Base-by-base conservation (phyloP, 1,284 basidiomycete species). In the Leccinum fuscescens region DNA sequence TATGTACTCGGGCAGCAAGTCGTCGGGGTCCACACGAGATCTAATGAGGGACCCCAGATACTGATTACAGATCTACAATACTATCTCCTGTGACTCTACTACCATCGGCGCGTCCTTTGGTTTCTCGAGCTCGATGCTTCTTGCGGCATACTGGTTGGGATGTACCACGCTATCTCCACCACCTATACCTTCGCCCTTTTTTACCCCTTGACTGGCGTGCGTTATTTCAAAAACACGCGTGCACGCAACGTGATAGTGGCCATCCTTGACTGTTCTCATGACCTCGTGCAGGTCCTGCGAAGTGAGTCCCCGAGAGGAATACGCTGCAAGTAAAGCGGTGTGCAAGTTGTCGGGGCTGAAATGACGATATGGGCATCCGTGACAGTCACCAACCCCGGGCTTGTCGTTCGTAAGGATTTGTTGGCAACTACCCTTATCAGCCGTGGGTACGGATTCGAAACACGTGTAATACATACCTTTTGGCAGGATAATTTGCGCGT, bases 221-320 rank as follows among this genome's bases (percentile, higher is more conserved):
- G 95, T 97, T 52, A 98, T 84, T 79, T 99, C 97, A 76, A 96
- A 99, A 37, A 99, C 92, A 15, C 96, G 83, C 17, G 97, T 99
- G 77, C 97, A 99, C 4, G 96, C 97, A 53, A 99, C 89, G 73
- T 99, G 96, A 74, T 90, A 98, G 73, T 97, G 94, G 3, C 84
- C 80, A 14, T 80, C 81, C 74, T 95, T 95, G 60, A 97, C 93
- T 11, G 83, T 85, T 53, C 82, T 80, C 78, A 94, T 82, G 65
- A 99, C 89, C 72, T 99, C 97, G n/a, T 87, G 85, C 66, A 96
- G 78, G 69, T 98, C 93, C 7, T 77, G 73, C 7, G 80, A 73
- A 3, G 83, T 78, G 58, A 90, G 77, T 27, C 89, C 85, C 64
- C 84, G 82, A 15, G 86, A 80, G 20, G 85, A 83, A 72, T 96